Base-by-base conservation (phyloP, 208 protist species). In the Blechomonas ayalai region DNA sequence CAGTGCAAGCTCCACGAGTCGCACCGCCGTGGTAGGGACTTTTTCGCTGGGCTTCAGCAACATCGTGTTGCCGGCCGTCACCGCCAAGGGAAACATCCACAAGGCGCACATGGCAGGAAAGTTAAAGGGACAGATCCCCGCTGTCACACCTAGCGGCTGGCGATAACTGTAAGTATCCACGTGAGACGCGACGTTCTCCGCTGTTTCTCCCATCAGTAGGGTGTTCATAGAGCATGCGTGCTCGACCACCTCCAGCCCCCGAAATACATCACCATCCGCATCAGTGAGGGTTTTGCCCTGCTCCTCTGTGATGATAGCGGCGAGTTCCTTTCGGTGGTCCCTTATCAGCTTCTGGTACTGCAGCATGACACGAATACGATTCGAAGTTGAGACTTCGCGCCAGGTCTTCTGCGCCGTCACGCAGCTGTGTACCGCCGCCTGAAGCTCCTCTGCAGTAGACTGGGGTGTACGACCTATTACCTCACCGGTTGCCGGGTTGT, bases 221-320 rank as follows among this genome's bases (percentile, higher is more conserved):
- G 67, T 53, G 15, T 70, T 20, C 9, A 82, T 70, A 8, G 20
- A 37, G 55, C 76, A 92, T 8, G 84, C 51, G 45, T 95, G 85
- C 62, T 97, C 92, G 23, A 97, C 89, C 23, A 97, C 87, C 79
- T 96, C 69, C n/a, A 95, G 52, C 39, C 92, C 90, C 32, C 90
- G 57, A 42, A 96, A 92, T 2, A 97, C 64, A 59, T 96, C 90
- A 22, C 91, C 92, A 29, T 72, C 45, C 15, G 90, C 91, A 55
- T 97, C 92, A 4, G 63, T 66, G 2, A 94, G 44, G 1, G 84
- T 63, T 72, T 97, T 97, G 41, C 92, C 92, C 53, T 95, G 84
- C 67, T 96, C 88, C 32, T 75, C 36, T 13, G 79, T 85, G 28
- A 96, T 83, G 37, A 42, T 33, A n/a, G 53, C 22, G 2, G 81